Conservation (phyloP, 768 basidiomycete genomes). For the Suillus alpinus region DNA sequence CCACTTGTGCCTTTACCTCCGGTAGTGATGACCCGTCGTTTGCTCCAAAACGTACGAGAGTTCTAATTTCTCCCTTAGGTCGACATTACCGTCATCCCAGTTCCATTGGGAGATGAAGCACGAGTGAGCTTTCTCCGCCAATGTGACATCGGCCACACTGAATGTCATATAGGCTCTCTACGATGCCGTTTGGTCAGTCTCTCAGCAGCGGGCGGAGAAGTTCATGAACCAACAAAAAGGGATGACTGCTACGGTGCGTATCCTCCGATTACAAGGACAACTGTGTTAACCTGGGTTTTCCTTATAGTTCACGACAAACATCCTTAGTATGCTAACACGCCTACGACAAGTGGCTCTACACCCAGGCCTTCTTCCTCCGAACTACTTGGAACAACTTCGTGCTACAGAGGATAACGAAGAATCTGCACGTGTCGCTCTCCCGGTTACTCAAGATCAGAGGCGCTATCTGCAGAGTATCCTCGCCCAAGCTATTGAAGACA, state of each 20-base stretch:
- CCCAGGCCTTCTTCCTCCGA: slow-evolving; percentile 66
- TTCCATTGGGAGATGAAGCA: slow-evolving; percentile 60
- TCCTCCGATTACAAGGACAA: not conserved
- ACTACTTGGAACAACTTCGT: slow-evolving; percentile 66
- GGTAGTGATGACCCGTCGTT: slow-evolving; percentile 29
- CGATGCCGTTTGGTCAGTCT: slow-evolving; percentile 62
- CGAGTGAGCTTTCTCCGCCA: slow-evolving; percentile 42
- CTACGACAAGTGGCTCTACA: slow-evolving; percentile 82
- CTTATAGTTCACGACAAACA: slow-evolving; percentile 60
- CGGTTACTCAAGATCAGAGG: slow-evolving; percentile 54
- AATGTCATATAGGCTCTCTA: slow-evolving; percentile 50
- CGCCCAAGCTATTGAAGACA: slow-evolving; percentile 71
- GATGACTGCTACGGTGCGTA: slow-evolving; percentile 41
- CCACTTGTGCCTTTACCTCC: slow-evolving; percentile 74
- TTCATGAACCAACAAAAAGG: slow-evolving; percentile 43
- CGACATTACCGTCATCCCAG: slow-evolving; percentile 72
- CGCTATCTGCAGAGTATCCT: slow-evolving; percentile 55
- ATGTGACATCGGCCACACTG: slow-evolving; percentile 1
- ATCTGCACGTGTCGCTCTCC: slow-evolving; percentile 22
- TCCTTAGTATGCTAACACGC: slow-evolving; percentile 81
- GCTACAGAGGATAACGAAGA: slow-evolving; percentile 25
- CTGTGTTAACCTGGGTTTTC: slow-evolving; percentile 7
- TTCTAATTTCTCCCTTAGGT: slow-evolving; percentile 44
- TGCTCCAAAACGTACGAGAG: not conserved
- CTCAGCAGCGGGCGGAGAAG: slow-evolving; percentile 58